phyloP scores from a whole-genome alignment of 1,284 basidiomycete genomes.

The Irpex sp. region DNA sequence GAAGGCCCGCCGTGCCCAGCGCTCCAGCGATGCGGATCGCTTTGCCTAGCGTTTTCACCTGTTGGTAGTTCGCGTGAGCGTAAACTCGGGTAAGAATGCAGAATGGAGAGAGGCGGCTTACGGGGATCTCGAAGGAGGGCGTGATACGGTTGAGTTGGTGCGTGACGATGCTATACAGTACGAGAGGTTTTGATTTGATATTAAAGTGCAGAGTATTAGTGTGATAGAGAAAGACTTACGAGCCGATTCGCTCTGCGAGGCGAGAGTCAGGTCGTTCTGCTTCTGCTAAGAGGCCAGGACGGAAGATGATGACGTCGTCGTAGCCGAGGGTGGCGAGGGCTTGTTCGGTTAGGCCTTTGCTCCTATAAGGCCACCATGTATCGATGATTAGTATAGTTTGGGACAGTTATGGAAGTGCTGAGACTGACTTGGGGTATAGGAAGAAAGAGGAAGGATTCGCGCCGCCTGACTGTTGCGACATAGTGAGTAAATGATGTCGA shows the following conservation, averaged over 20 bases:
- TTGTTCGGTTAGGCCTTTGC: constrained; percentile 72
- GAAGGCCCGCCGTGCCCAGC: constrained; percentile 5
- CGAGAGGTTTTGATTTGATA: neutral
- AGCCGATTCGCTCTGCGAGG: constrained; percentile 33
- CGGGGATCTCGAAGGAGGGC: constrained; percentile 1
- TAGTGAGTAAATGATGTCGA: neutral
- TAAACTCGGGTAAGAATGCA: neutral
- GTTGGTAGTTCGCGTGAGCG: neutral
- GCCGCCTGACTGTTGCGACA: constrained; percentile 33
- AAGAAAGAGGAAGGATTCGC: constrained; percentile 45
- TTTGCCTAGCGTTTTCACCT: constrained; percentile 11
- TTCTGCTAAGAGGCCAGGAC: constrained; percentile 49
- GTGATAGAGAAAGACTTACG: constrained; percentile 28
- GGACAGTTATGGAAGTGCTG: neutral
- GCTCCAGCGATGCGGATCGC: constrained; percentile 10
- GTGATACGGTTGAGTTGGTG: neutral
- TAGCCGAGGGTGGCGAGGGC: constrained; percentile 63
- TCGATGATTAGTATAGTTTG: neutral
- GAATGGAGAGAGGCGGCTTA: neutral
- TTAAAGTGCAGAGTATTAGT: neutral
- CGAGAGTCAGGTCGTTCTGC: constrained; percentile 35
- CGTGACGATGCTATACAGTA: constrained; percentile 1
- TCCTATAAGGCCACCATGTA: constrained; percentile 31
- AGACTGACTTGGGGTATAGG: constrained; percentile 47
- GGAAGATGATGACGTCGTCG: constrained; percentile 60